phyloP scores from a whole-genome alignment of 106 monocot genomes.

The Phalaenopsis aphrodite region DNA sequence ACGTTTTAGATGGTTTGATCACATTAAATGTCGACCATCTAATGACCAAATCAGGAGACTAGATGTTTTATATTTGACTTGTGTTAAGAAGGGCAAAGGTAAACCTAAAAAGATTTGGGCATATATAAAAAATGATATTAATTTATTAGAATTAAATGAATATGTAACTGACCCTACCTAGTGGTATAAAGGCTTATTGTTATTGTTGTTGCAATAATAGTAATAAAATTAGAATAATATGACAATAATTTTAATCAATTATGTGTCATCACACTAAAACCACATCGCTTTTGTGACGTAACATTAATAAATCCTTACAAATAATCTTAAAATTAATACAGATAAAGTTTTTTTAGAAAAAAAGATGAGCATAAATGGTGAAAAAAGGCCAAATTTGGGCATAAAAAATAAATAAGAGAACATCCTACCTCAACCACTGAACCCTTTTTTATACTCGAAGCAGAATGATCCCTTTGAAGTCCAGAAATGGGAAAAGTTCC shows the following conservation, averaged over 20 bases:
- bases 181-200: too few relatives aligned
- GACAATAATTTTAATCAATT: not conserved
- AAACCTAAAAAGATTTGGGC: too few relatives aligned
- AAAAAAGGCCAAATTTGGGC: not conserved
- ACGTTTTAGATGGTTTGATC: too few relatives aligned
- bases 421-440: slow-evolving; percentile 64
- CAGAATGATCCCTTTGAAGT: slow-evolving; percentile 13
- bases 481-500: slow-evolving; percentile 5
- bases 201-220: too few relatives aligned
- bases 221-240: not conserved
- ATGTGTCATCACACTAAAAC: not conserved
- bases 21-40: too few relatives aligned
- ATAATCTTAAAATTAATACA: not conserved
- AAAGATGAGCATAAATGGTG: not conserved
- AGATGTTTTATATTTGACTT: too few relatives aligned
- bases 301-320: not conserved
- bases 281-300: not conserved
- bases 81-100: too few relatives aligned
- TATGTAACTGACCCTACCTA: too few relatives aligned
- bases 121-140: too few relatives aligned
- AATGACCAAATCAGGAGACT: too few relatives aligned
- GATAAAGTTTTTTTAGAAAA: too few relatives aligned
- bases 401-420: not conserved
- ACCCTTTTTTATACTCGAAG: slow-evolving; percentile 38
- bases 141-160: too few relatives aligned